Conservation (phyloP, 768 basidiomycete species). For the Lenzites betulinus region DNA sequence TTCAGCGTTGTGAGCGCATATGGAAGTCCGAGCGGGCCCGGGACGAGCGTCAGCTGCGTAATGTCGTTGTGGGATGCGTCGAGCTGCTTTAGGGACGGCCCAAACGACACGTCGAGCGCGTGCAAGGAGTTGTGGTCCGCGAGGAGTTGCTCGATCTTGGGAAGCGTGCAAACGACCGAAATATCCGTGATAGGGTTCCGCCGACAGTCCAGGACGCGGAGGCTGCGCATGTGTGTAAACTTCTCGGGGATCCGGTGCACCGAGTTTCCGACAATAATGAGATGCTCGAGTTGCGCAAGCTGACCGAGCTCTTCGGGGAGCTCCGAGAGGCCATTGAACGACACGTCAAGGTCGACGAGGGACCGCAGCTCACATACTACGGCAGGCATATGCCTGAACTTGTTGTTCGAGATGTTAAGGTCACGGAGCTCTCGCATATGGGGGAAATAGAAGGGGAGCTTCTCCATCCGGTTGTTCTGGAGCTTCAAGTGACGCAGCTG, state of each 20-base stretch:
- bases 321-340: conserved; percentile 86
- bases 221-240: conserved; percentile 53
- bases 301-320: conserved; percentile 81
- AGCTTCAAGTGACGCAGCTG: conserved; percentile 68
- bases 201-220: conserved; percentile 79
- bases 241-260: conserved; percentile 70
- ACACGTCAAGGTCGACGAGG: conserved; percentile 88
- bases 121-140: conserved; percentile 86
- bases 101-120: conserved; percentile 76
- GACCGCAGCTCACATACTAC: conserved; percentile 72
- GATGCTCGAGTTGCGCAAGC: conserved; percentile 64
- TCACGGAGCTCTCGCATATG: conserved; percentile 68
- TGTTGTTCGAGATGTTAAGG: conserved; percentile 96
- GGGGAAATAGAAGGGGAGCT: conserved; percentile 83
- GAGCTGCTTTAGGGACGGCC: conserved; percentile 62
- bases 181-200: conserved; percentile 84
- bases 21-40: conserved; percentile 48
- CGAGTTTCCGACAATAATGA: conserved; percentile 87
- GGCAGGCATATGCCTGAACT: conserved; percentile 73
- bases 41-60: conserved; percentile 68
- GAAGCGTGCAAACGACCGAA: conserved; percentile 64
- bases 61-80: conserved; percentile 90
- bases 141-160: conserved; percentile 62
- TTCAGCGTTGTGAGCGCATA: conserved; percentile 77
- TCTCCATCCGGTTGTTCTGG: conserved; percentile 91